Base-by-base conservation (phyloP, 331 rosid species). In the Quercus tomentella region DNA sequence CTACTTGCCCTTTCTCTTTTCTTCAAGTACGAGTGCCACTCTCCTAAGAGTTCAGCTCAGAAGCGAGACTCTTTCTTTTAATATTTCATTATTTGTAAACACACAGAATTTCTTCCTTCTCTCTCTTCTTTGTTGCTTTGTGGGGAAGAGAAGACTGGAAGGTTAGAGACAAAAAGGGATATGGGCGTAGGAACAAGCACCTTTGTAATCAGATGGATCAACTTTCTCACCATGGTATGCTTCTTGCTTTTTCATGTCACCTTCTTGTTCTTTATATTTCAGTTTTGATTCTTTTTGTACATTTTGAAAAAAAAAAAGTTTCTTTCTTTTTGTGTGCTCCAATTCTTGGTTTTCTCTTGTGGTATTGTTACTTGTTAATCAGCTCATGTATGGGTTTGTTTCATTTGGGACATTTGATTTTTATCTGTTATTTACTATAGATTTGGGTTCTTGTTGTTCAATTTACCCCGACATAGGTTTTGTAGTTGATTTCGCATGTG, bases 171-270 rank as follows among this genome's bases (percentile, higher is more conserved):
- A 51, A 45, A 58, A 20, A 45, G n/a, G 43, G 16, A 75, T 72
- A 92, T 94, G 97, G 96, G 94, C 11, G 65, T 91, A 49, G 97
- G 97, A 81, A 91, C 99, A 5, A 95, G 99, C 90, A 93, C 92
- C 80, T 95, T 95, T 84, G 89, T 95, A 22, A 90, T 93, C 82
- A 89, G 97, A 86, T 95, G 98, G 94, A 84, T 95, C 91, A 95
- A 95, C 83, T 89, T 95, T 82, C 97, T 95, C 79, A 91, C 98
- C 69, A 88, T 91, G 96, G 98, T 93, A 87, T 25, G 77, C 30
- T 68, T 16, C 14, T 35, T 55, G 22, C 31, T 73, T 21, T 30
- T 49, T 30, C 57, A 41, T 41, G 20, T 55, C 77, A 75, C 10
- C 41, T 28, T 18, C 61, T 45, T 72, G 41, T 63, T 33, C 21